These are phyloP conservation scores for Oryza meridionalis DNA, from an alignment of 176 grass and related monocot species.

Conservation along the genomic window DNA sequence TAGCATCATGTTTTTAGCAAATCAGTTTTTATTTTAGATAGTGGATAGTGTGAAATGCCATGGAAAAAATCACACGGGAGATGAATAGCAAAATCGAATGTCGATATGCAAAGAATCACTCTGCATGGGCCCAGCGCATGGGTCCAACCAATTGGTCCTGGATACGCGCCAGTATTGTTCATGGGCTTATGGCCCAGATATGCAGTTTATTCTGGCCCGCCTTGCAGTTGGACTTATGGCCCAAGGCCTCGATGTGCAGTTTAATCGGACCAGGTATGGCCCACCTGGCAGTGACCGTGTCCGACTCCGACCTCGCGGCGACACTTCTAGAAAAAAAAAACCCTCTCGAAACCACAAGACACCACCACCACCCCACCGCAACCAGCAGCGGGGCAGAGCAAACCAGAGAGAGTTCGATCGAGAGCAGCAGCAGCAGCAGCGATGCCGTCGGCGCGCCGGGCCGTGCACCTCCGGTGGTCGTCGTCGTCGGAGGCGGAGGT, in stretches of 20 bases:
- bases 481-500: not conserved
- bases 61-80: too few species aligned
- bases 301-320: not conserved
- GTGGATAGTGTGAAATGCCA: too few species aligned
- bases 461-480: conserved; percentile 20
- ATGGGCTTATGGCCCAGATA: too few species aligned
- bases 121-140: too few species aligned
- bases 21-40: too few species aligned
- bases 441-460: conserved; percentile 19
- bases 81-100: too few species aligned
- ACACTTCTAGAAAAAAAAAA: conserved; percentile 38
- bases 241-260: not conserved
- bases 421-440: not conserved
- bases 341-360: not conserved
- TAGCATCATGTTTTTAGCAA: too few species aligned
- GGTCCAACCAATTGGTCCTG: too few species aligned
- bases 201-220: too few species aligned
- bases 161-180: too few species aligned
- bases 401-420: conserved; percentile 10
- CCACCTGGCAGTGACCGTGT: not conserved
- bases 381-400: not conserved
- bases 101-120: too few species aligned
- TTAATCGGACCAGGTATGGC: not conserved
- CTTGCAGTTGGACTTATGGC: too few species aligned
- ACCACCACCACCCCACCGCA: not conserved